Base-by-base conservation (phyloP, 1,284 basidiomycete genomes). In the Leccinum griseonigrum region DNA sequence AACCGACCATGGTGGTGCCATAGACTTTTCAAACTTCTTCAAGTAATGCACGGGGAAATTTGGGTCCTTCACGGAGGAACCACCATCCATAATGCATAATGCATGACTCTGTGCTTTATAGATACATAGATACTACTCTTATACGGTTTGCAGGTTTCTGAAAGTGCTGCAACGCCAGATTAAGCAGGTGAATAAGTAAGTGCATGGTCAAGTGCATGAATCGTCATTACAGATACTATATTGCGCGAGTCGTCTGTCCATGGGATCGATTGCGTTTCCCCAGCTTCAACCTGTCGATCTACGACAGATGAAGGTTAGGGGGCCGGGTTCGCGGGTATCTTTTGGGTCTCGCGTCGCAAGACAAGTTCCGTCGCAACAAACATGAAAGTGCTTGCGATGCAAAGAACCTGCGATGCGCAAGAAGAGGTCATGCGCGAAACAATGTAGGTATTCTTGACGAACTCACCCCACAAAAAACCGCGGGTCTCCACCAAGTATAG, bases 381-480 rank as follows among this genome's bases (percentile, higher is more conserved):
- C 61, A 62, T 58, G 6, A 14, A 34, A 7, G 53, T 61, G 52
- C 65, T 51, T 26, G 58, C 56, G 38, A 68, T 10, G 40, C 53
- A 56, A 29, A 68, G 43, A 51, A 55, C 18, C 68, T 71, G 28
- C 8, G n/a, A 11, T 18, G 53, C 11, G 59, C n/a, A 5, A 36
- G 51, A 48, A 22, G 52, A 46, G 7, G 51, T 68, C 57, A 69
- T 58, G 31, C 3, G 31, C 3, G 34, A 18, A 22, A 58, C 13
- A 46, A 51, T 38, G 14, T 16, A 54, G 22, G 2, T 18, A 26
- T 56, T 46, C 8, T 32, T 53, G 28, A 55, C 32, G 32, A 10
- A 40, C 68, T 64, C 56, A 74, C 73, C 57, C 73, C 69, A 60
- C 67, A 75, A 52, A 75, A 59, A 50, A 71, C 60, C 14, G 64